Conservation (phyloP, 2,329 filamentous ascomycete genomes). For the Bipolaris cookei region DNA sequence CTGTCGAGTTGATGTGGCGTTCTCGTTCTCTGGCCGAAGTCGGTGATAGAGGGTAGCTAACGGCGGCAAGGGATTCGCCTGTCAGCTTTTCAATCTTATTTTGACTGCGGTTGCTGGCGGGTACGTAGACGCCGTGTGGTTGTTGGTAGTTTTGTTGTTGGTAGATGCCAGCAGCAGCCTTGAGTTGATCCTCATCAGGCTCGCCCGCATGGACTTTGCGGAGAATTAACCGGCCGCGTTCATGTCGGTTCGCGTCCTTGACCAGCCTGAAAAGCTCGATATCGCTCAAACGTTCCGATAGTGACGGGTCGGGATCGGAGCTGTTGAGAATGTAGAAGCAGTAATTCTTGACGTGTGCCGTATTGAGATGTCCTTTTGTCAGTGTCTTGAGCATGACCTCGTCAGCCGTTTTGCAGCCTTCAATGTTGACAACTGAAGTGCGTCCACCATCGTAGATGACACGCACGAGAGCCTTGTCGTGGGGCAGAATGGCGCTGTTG, state of each 20-base stretch:
- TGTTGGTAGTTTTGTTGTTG: conserved; percentile 80
- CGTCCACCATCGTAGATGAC: conserved; percentile 92
- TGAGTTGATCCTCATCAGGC: conserved; percentile 84
- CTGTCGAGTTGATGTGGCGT: conserved; percentile 64
- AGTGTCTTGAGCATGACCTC: conserved; percentile 91
- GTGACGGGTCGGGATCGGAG: conserved; percentile 78
- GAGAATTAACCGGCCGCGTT: conserved; percentile 88
- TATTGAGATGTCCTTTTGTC: conserved; percentile 84
- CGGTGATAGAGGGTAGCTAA: conserved; percentile 87
- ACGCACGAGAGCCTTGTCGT: conserved; percentile 86
- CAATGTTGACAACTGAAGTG: conserved; percentile 92
- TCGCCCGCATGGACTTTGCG: conserved; percentile 91
- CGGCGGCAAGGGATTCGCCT: conserved; percentile 83
- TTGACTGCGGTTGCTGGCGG: conserved; percentile 77
- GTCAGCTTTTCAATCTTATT: conserved; percentile 87
- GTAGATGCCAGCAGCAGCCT: conserved; percentile 86
- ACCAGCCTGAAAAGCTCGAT: conserved; percentile 90
- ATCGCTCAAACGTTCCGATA: conserved; percentile 83
- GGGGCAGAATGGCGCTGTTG: conserved; percentile 78
- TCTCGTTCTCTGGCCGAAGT: conserved; percentile 71
- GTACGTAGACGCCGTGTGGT: conserved; percentile 64
- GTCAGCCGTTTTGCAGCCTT: conserved; percentile 87
- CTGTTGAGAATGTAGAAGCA: conserved; percentile 95
- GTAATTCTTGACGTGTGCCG: conserved; percentile 92
- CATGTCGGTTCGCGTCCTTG: conserved; percentile 81